Conservation (phyloP, 2,329 filamentous ascomycete genomes). For the Botrytis fabae region DNA sequence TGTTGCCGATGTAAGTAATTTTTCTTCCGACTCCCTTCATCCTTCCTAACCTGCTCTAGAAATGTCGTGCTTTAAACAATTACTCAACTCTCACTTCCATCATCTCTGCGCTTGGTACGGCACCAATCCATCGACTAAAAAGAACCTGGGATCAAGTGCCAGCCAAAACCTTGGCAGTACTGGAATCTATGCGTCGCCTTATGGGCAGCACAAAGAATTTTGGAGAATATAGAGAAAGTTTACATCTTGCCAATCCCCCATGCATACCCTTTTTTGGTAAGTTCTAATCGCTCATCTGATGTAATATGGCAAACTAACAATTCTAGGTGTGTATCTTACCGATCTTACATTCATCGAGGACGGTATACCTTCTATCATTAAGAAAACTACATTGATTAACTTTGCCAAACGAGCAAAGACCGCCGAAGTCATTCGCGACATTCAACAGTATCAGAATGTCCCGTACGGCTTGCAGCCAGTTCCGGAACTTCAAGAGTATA, state of each 20-base stretch:
- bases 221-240: constrained; percentile 88
- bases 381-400: constrained; percentile 96
- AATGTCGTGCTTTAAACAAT: constrained; percentile 92
- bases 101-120: constrained; percentile 91
- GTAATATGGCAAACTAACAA: constrained; percentile 24
- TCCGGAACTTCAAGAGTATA: constrained; percentile 92
- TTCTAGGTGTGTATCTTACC: constrained; percentile 85
- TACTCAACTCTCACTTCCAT: constrained; percentile 97
- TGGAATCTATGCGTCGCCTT: constrained; percentile 89
- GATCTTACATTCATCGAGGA: constrained; percentile 99
- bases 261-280: constrained; percentile 98
- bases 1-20: constrained; percentile 81
- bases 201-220: constrained; percentile 99
- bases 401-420: constrained; percentile 98
- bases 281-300: constrained; percentile 35
- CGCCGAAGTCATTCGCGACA: constrained; percentile 95
- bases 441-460: constrained; percentile 97
- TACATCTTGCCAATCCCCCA: constrained; percentile 90
- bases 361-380: constrained; percentile 93
- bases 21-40: constrained; percentile 23
- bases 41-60: constrained; percentile 53
- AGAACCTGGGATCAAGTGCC: constrained; percentile 94
- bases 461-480: constrained; percentile 92
- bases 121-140: constrained; percentile 89
- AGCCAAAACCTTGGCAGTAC: constrained; percentile 72